These are phyloP conservation scores for Tinospora cordifolia DNA, from an alignment of 164 flowering plant species.

Conservation along the genomic window DNA sequence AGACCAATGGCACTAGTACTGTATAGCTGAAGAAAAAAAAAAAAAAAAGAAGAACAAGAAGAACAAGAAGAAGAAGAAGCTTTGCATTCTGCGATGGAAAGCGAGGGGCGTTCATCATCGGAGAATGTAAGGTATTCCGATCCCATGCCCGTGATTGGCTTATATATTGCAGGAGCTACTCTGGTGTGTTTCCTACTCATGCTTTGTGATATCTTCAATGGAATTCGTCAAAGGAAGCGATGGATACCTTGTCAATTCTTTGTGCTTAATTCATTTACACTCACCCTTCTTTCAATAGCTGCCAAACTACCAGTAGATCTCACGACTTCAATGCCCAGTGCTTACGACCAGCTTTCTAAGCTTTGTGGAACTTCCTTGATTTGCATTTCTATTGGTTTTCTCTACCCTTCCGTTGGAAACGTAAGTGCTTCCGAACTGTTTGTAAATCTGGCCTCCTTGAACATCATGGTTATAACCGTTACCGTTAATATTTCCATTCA, in stretches of 20 bases:
- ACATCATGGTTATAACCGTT: background rate
- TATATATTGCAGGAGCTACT: background rate
- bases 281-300: background rate
- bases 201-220: background rate
- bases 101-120: too few species aligned
- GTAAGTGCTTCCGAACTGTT: background rate
- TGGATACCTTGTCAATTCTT: background rate
- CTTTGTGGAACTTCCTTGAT: background rate
- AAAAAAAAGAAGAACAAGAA: too few species aligned
- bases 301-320: background rate
- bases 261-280: background rate
- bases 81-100: too few species aligned
- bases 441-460: background rate
- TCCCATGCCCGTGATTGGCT: too few species aligned
- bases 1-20: too few species aligned
- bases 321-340: background rate
- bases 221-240: background rate
- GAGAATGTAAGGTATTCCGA: too few species aligned
- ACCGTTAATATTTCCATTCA: conserved; percentile 1
- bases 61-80: too few species aligned
- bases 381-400: background rate
- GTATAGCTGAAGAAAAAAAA: too few species aligned
- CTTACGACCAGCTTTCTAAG: background rate
- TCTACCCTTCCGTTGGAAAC: background rate
- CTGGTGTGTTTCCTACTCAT: background rate